Base-by-base conservation (phyloP, 2,329 filamentous ascomycete genomes). In the Orbilia brochopaga region DNA sequence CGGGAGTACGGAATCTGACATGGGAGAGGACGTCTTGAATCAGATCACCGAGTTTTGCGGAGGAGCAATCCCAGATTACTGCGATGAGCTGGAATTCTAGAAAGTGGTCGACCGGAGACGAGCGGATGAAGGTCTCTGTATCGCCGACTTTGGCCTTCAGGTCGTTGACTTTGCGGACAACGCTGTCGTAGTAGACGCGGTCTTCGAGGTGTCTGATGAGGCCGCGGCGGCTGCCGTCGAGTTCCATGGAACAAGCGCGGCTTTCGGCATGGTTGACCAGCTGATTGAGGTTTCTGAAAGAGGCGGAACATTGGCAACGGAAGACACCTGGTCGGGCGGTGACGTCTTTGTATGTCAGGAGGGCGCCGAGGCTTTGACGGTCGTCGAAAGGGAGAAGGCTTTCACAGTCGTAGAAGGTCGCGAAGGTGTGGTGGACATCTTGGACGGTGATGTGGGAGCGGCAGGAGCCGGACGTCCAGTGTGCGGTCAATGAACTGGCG, bases 391-490 rank as follows among this genome's bases (percentile, higher is more conserved):
- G 17, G 40, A 69, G 21, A 21, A 69, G 35, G 0, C 1, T 17
- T 21, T 69, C 65, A 11, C 58, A 57, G 15, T 17, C 37, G 8
- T 44, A 8, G 21, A 53, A 50, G 4, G 23, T 70, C 21, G 66
- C 66, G 13, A 70, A 70, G 1, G 54, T 64, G 19, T 70, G 51
- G 54, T 59, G 40, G 1, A 70, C 30, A 27, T 70, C 66, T 11
- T 21, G 23, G 0, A 24, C 13, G 23, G 54, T 17, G 5, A 70
- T 55, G 17, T 37, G 54, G 19, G 53, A 50, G 17, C 17, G 15
- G 23, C 66, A 70, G 10, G 35, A 17, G n/a, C 59, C 66, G 5
- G 53, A 24, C 23, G 59, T 59, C 10, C 59, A 19, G 19, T 70
- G 66, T 6, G 15, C 17, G 13, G 64, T 23, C 57, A 70, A 42